Percentiles rank a stretch among this genome's conserved stretches.
Conservation (phyloP, 768 basidiomycete species). For the Infundibulicybe gibba region DNA sequence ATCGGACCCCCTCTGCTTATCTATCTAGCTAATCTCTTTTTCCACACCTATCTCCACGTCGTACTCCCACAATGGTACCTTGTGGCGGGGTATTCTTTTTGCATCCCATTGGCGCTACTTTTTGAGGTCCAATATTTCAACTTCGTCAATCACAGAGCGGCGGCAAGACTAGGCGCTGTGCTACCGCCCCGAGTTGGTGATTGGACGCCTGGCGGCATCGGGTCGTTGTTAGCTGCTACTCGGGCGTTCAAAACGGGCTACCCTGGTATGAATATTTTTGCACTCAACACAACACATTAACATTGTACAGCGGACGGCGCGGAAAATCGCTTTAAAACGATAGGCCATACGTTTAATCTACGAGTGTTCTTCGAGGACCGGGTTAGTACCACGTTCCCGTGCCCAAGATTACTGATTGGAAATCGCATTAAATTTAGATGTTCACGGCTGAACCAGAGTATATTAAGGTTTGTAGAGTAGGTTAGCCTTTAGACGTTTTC, state of each 20-base stretch:
- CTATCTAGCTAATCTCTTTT: constrained; percentile 7
- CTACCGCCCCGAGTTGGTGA: constrained; percentile 25
- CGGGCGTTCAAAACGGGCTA: constrained; percentile 25
- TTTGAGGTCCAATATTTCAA: constrained; percentile 13
- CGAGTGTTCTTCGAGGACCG: constrained; percentile 25
- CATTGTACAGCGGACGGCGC: constrained; percentile 22
- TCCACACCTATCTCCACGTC: neutral
- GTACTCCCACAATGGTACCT: constrained; percentile 11
- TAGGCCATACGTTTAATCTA: constrained; percentile 20
- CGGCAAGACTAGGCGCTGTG: constrained; percentile 27
- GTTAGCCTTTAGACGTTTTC: neutral
- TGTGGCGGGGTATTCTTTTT: constrained; percentile 2
- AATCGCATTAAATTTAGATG: constrained; percentile 28
- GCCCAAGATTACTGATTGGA: neutral
- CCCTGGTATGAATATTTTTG: constrained; percentile 20
- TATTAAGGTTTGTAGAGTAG: constrained; percentile 30
- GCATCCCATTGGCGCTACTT: constrained; percentile 10
- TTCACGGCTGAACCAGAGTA: constrained; percentile 43
- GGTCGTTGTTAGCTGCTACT: constrained; percentile 13
- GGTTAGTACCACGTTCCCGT: constrained; percentile 12
- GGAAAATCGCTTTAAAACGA: constrained; percentile 15
- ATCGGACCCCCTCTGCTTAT: neutral
- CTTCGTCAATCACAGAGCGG: constrained; percentile 17
- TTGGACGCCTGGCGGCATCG: constrained; percentile 19
- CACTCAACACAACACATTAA: neutral